Evolutionary conservation across 306 rosid species (phyloP).

Genomic region (Prunus salicina): DNA sequence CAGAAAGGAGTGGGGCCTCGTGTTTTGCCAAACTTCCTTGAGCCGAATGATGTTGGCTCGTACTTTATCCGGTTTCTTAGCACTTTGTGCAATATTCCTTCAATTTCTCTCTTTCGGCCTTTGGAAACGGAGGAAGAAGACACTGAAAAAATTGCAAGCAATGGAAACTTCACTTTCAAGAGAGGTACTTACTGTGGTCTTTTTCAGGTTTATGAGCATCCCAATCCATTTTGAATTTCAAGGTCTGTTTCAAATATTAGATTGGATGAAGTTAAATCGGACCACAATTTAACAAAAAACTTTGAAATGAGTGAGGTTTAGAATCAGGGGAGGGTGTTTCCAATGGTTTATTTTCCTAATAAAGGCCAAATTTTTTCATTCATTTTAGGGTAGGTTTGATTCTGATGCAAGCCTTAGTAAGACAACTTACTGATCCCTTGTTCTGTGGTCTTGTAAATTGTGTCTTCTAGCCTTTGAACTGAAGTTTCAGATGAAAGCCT

Average conservation of each 20-base stretch:
- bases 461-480: constrained; percentile 2
- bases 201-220: neutral
- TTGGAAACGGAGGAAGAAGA: constrained; percentile 65
- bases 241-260: neutral
- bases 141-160: constrained; percentile 58
- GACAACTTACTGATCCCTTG: neutral
- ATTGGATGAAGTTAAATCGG: neutral
- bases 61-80: constrained; percentile 83
- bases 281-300: neutral
- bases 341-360: neutral
- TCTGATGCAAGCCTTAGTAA: neutral
- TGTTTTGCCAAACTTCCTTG: constrained; percentile 40
- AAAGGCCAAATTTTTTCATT: neutral
- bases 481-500: neutral
- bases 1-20: constrained; percentile 72
- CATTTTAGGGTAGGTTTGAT: neutral
- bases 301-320: neutral
- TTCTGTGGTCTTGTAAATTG: neutral
- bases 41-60: constrained; percentile 73
- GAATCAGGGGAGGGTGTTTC: neutral
- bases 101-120: constrained; percentile 75
- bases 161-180: constrained; percentile 54
- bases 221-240: neutral
- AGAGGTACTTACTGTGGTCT: constrained; percentile 46
- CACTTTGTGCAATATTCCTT: constrained; percentile 82